A percentile compares a stretch with the other conserved stretches of the same genome.
Evolutionary conservation across 2,329 filamentous ascomycete species (phyloP).

Genomic region (Phaeosphaeria sp.): DNA sequence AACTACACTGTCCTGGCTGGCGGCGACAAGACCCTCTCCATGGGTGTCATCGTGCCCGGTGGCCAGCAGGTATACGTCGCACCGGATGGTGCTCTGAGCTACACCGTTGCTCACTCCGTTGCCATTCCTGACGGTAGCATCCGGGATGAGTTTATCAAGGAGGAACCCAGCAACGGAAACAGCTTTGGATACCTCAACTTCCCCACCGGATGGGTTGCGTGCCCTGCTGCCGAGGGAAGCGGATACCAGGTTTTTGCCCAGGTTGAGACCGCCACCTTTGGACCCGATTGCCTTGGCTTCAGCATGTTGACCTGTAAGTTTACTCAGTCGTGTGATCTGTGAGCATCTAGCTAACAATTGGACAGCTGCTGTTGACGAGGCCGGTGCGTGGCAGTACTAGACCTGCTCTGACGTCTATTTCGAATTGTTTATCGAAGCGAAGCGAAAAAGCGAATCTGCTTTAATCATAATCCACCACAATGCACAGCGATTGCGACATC

Average conservation of each 20-base stretch:
- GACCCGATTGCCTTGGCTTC: conserved; percentile 43
- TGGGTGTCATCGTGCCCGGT: conserved; percentile 64
- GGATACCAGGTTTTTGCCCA: conserved; percentile 44
- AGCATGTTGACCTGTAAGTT: conserved; percentile 40
- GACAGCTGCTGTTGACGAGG: conserved; percentile 25
- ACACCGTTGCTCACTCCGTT: conserved; percentile 62
- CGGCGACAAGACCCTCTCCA: conserved; percentile 32
- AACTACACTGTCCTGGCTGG: conserved; percentile 56
- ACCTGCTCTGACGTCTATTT: conserved; percentile 6
- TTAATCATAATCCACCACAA: conserved; percentile 11
- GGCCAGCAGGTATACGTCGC: conserved; percentile 67
- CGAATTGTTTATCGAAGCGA: conserved; percentile 1
- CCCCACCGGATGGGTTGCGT: conserved; percentile 42
- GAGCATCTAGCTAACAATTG: conserved; percentile 10
- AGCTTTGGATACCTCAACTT: conserved; percentile 37
- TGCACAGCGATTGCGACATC: background rate
- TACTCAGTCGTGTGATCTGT: background rate
- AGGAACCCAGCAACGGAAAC: conserved; percentile 18
- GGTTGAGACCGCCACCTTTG: conserved; percentile 23
- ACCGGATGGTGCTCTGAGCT: conserved; percentile 61
- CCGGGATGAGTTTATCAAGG: conserved; percentile 56
- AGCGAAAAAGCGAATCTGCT: conserved; percentile 4
- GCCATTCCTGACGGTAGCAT: conserved; percentile 60
- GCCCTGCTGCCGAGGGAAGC: conserved; percentile 30
- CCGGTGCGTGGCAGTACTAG: conserved; percentile 48